Conservation (phyloP, 495 filamentous ascomycete genomes). For the Terfezia boudieri region DNA sequence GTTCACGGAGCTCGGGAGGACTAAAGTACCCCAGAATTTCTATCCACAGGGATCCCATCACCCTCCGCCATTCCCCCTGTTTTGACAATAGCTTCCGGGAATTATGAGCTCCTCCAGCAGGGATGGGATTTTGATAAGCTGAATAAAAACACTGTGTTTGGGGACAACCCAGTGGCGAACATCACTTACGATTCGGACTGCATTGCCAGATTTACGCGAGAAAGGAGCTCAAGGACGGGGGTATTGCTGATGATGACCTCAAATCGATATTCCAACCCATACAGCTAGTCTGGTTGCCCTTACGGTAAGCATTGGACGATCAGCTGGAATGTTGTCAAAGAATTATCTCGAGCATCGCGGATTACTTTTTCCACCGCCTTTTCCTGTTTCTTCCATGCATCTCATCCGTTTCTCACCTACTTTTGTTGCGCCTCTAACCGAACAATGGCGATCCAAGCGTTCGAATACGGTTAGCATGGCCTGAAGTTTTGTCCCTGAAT, state of each 20-base stretch:
- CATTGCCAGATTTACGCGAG: not conserved
- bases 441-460: too few species aligned
- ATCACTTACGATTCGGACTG: not conserved
- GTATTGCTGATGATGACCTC: not conserved
- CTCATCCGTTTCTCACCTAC: too few species aligned
- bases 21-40: not conserved
- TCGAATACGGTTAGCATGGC: too few species aligned
- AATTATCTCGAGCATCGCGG: too few species aligned
- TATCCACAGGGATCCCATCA: not conserved
- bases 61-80: not conserved
- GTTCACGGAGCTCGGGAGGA: too few species aligned
- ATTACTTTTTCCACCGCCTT: too few species aligned
- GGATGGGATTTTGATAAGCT: not conserved
- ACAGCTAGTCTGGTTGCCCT: too few species aligned
- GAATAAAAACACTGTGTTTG: not conserved
- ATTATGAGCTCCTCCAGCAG: not conserved
- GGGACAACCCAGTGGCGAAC: not conserved
- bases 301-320: too few species aligned
- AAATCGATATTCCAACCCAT: not conserved
- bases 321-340: too few species aligned
- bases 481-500: too few species aligned
- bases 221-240: not conserved
- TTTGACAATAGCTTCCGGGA: not conserved
- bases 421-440: too few species aligned
- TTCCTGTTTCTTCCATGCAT: too few species aligned